Base-by-base conservation (phyloP, 129 eudicot species). In the Solidago caesia region DNA sequence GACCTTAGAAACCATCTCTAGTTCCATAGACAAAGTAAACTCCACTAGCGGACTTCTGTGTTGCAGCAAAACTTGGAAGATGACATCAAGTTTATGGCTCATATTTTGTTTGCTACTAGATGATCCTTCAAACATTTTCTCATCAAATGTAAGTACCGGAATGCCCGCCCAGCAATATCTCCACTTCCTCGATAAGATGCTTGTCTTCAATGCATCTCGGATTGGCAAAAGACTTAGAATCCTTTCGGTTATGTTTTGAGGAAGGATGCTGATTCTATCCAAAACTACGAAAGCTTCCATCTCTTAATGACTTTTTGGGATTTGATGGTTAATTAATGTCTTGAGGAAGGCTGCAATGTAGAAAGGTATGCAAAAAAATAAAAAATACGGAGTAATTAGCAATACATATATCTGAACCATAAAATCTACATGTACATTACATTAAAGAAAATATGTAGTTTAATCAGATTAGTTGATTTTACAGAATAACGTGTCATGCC, bases 11-110 rank as follows among this genome's bases (percentile, higher is more conserved):
- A 33, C 63, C 27, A 45, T 47, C 14, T 60, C 64, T 39, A 70
- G 62, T 60, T 12, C 64, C 39, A 33, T 41, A 59, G 16, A 41
- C 75, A 77, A 48, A 69, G 74, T 55, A 45, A 67, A 77, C 67
- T 77, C 56, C 8, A 16, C 12, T n/a, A 77, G 44, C 25, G 68
- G 81, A 26, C 81, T 68, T 8, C 41, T 64, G 53, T 68, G 81
- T 41, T 56, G 58, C 39, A 60, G 57, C 21, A 77, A 45, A 48
- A 77, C 75, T 29, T 70, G 70, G 55, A 45, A 70, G 16, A 77
- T 15, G 13, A 5, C 59, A 41, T 33, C 16, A 53, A 75, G 14
- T 7, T 75, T 53, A 2, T 64, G 14, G 7, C 6, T 33, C 46
- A 15, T 51, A 11, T 14, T 14, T 8, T 1, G 59, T 61, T 13